These are phyloP conservation scores for Hypoxylon sp. DNA, from an alignment of 2,329 filamentous ascomycete species.

Conservation along the genomic window DNA sequence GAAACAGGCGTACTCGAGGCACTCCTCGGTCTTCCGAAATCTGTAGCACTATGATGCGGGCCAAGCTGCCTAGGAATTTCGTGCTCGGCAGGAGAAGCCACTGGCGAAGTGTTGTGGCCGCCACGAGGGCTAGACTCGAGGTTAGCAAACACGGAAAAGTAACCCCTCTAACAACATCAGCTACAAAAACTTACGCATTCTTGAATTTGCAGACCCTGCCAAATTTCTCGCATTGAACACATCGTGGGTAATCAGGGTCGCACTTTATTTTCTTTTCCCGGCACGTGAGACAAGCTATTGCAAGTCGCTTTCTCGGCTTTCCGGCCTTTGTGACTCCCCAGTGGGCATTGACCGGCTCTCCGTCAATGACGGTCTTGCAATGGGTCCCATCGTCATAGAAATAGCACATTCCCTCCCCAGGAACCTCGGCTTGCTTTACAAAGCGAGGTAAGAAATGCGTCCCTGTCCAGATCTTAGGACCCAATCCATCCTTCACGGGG, in stretches of 20 bases:
- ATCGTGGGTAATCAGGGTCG: conserved; percentile 88
- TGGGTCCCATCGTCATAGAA: conserved; percentile 89
- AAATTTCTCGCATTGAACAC: conserved; percentile 93
- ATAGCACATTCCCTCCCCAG: conserved; percentile 85
- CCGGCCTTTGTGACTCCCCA: conserved; percentile 97
- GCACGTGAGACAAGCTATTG: conserved; percentile 87
- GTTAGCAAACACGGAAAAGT: conserved; percentile 35
- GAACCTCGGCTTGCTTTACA: conserved; percentile 74
- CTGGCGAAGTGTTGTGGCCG: conserved; percentile 70
- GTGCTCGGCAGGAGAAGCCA: conserved; percentile 66
- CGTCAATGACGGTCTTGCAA: conserved; percentile 87
- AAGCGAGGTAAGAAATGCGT: conserved; percentile 77
- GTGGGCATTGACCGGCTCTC: conserved; percentile 87
- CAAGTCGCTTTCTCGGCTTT: conserved; percentile 90
- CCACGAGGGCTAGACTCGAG: conserved; percentile 65
- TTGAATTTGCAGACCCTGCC: conserved; percentile 87
- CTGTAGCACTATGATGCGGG: conserved; percentile 54
- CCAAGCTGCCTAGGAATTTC: conserved; percentile 61
- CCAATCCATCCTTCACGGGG: conserved; percentile 71
- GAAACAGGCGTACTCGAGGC: conserved; percentile 65
- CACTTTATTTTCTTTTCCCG: conserved; percentile 99
- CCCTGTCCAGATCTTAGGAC: conserved; percentile 79
- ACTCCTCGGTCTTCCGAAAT: conserved; percentile 59
- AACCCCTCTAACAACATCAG: neutral
- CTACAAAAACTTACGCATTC: conserved; percentile 77